Conservation (phyloP, 2,329 filamentous ascomycete genomes). For the Ophiosphaerella narmari region DNA sequence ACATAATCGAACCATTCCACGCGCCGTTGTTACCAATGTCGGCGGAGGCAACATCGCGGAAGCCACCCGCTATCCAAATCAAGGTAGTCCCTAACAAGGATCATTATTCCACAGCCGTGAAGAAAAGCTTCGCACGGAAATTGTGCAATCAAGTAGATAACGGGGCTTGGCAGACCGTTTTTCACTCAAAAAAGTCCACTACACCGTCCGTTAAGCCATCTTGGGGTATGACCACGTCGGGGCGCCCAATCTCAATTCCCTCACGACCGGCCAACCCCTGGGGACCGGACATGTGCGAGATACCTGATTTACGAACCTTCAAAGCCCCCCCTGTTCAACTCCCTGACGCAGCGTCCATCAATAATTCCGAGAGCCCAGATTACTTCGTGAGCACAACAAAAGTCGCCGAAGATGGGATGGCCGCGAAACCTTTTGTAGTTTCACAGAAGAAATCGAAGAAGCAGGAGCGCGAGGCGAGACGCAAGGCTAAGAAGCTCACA, state of each 20-base stretch:
- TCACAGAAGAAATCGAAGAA: constrained; percentile 35
- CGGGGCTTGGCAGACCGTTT: constrained; percentile 5
- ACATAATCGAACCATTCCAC: constrained; percentile 19
- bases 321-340: constrained; percentile 2
- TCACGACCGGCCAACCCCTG: not conserved
- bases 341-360: not conserved
- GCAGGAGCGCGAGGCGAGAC: constrained; percentile 18
- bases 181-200: not conserved
- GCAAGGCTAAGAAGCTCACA: constrained; percentile 25
- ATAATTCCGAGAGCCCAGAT: constrained; percentile 5
- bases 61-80: constrained; percentile 7
- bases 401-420: not conserved
- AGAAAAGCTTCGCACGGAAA: not conserved
- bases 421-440: constrained; percentile 5
- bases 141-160: not conserved
- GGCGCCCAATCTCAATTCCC: not conserved
- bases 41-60: constrained; percentile 3
- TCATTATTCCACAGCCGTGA: not conserved
- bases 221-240: constrained; percentile 4
- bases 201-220: constrained; percentile 1
- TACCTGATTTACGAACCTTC: not conserved
- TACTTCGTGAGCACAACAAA: not conserved
- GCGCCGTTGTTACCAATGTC: constrained; percentile 13
- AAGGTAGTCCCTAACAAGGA: constrained; percentile 10
- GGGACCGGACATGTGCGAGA: not conserved